Base-by-base conservation (phyloP, 2,329 filamentous ascomycete species). In the Fusarium equiseti region DNA sequence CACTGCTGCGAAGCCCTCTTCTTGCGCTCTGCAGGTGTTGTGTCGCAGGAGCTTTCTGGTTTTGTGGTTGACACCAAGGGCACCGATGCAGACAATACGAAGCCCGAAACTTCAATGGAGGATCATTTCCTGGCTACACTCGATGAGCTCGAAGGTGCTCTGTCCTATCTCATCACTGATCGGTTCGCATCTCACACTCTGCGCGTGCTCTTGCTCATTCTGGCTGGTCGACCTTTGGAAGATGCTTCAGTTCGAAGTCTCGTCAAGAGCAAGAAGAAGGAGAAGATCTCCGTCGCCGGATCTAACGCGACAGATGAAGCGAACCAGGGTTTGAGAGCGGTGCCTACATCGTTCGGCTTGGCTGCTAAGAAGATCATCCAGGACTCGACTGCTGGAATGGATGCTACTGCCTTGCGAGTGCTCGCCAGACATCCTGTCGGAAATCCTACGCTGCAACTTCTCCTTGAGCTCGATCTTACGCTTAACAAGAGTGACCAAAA, bases 1-100 rank as follows among this genome's bases (percentile, higher is more conserved):
- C 96, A 99, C 83, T 98, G 95, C 82, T 98, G 95, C 79, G 96
- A 99, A 82, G 93, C 93, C 27, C 86, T 99, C 32, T 98, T 99
- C 79, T 85, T 95, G 51, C 89, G 92, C 70, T 92, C 93, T 3
- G 95, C 95, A 0, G 91, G 92, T 2, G 83, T 92, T 13, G 92
- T 97, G 40, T 92, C 91, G 16, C 85, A 91, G 66, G 95, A 97
- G 80, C 81, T 93, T 79, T 86, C 78, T 71, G 87, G 78, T 46
- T 83, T 77, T 73, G 79, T 79, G n/a, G 66, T 83, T 32, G 82
- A 83, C 40, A 79, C 79, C 22, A 83, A 84, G 24, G 83, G 84
- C 10, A 81, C 82, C 22, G 74, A 75, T 7, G 80, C 80, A 4
- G 77, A 85, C 77, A 81, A 83, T 8, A 81, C 83, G 35, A 81